Percentiles rank a stretch among this genome's conserved stretches.
Evolutionary conservation across 257 asterid genomes (phyloP).

Genomic region (Handroanthus guayacan): DNA sequence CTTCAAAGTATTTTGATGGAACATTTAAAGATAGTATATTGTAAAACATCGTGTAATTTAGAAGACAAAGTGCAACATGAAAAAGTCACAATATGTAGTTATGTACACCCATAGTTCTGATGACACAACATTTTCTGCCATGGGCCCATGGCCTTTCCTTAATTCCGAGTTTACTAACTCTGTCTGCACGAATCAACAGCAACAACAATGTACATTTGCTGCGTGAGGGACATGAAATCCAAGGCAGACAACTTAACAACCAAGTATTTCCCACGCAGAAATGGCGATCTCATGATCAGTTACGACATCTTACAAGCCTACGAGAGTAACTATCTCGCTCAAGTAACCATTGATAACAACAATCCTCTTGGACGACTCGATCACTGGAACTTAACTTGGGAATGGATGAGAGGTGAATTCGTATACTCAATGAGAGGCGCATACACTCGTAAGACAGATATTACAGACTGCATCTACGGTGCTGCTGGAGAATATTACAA

Average conservation of each 20-base stretch:
- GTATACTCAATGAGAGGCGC: slow-evolving; percentile 66
- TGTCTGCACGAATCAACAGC: slow-evolving; percentile 38
- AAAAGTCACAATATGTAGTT: no score
- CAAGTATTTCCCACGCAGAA: slow-evolving; percentile 53
- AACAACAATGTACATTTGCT: slow-evolving; percentile 52
- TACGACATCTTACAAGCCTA: slow-evolving; percentile 62
- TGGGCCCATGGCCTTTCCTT: no score
- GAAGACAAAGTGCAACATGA: no score
- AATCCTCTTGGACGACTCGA: slow-evolving; percentile 71
- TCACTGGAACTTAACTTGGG: slow-evolving; percentile 80
- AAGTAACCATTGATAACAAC: slow-evolving; percentile 65
- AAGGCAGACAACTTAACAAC: slow-evolving; percentile 42
- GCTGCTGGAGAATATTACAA: slow-evolving; percentile 52
- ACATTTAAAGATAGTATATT: no score
- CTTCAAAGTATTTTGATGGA: no score
- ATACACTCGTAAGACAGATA: slow-evolving; percentile 51
- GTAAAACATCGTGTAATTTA: no score
- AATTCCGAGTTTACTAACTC: no score
- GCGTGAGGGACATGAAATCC: slow-evolving; percentile 56
- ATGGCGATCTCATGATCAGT: slow-evolving; percentile 55
- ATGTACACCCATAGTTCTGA: no score
- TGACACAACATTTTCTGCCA: no score
- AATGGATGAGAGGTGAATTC: slow-evolving; percentile 79
- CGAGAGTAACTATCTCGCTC: slow-evolving; percentile 56
- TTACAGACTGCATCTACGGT: slow-evolving; percentile 59